phyloP scores from a whole-genome alignment of 2,329 filamentous ascomycete species.

The Fusarium compactum region DNA sequence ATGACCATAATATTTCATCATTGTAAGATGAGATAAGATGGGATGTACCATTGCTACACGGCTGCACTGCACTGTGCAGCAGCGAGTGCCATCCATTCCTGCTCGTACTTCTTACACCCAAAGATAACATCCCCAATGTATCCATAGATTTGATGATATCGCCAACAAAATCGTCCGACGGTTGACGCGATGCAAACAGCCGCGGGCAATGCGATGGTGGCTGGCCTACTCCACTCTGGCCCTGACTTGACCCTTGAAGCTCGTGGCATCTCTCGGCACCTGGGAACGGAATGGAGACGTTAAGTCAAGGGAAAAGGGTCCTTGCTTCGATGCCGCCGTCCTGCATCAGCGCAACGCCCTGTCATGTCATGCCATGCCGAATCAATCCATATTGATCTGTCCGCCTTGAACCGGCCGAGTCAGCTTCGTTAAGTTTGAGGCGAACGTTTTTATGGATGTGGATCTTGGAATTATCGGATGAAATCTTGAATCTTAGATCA shows the following conservation, averaged over 20 bases:
- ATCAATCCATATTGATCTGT: constrained; percentile 5
- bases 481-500: constrained; percentile 13
- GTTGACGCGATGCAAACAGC: constrained; percentile 43
- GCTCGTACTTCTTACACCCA: neutral
- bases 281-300: constrained; percentile 28
- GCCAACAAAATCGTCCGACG: constrained; percentile 45
- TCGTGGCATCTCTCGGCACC: constrained; percentile 42
- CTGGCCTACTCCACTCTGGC: constrained; percentile 37
- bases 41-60: constrained; percentile 13
- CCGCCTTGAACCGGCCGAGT: constrained; percentile 36
- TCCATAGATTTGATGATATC: constrained; percentile 15
- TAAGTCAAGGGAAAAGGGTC: constrained; percentile 32
- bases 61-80: neutral
- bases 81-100: neutral
- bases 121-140: neutral
- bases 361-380: neutral
- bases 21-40: constrained; percentile 5
- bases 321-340: constrained; percentile 3
- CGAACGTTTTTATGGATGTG: constrained; percentile 32
- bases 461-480: constrained; percentile 32
- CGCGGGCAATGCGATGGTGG: constrained; percentile 35
- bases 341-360: neutral
- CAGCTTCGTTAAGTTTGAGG: constrained; percentile 42
- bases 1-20: constrained; percentile 6
- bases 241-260: constrained; percentile 33